Percentiles rank a stretch among this genome's conserved stretches.
Conservation (phyloP, 2,329 filamentous ascomycete species). For the Verticillium alfalfae region DNA sequence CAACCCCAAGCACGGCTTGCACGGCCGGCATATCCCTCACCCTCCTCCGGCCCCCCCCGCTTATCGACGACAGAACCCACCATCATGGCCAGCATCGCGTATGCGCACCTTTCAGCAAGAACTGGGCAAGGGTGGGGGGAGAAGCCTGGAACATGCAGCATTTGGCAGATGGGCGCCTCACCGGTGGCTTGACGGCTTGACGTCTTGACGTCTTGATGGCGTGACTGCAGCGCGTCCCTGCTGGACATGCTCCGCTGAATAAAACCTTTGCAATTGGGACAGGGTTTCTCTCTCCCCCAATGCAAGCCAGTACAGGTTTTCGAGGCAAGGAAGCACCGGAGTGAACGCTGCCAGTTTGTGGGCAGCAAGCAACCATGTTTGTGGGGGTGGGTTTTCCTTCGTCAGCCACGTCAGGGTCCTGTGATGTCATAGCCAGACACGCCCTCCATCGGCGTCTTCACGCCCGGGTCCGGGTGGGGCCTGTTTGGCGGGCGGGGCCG, state of each 20-base stretch:
- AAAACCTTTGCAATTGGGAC: neutral
- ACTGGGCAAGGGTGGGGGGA: neutral
- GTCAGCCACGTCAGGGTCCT: too few species aligned
- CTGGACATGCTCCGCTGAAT: neutral
- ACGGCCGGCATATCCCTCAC: neutral
- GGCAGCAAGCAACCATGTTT: too few species aligned
- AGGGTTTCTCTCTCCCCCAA: too few species aligned
- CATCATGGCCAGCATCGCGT: neutral
- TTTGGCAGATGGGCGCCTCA: neutral
- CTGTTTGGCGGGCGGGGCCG: too few species aligned
- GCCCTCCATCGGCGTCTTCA: too few species aligned
- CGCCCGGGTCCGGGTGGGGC: too few species aligned
- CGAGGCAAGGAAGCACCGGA: too few species aligned
- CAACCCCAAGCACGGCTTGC: neutral
- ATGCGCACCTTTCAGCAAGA: neutral
- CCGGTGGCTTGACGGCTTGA: neutral
- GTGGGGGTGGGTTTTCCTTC: too few species aligned
- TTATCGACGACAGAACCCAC: neutral
- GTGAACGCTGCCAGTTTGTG: too few species aligned
- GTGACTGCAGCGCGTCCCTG: neutral
- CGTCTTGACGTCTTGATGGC: neutral
- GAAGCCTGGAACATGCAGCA: neutral
- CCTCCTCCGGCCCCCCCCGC: neutral
- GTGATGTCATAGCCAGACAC: too few species aligned
- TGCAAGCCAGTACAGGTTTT: too few species aligned